Percentiles rank a stretch among this genome's conserved stretches.
Conservation (phyloP, 208 protist species). For the Angomonas ambiguus region DNA sequence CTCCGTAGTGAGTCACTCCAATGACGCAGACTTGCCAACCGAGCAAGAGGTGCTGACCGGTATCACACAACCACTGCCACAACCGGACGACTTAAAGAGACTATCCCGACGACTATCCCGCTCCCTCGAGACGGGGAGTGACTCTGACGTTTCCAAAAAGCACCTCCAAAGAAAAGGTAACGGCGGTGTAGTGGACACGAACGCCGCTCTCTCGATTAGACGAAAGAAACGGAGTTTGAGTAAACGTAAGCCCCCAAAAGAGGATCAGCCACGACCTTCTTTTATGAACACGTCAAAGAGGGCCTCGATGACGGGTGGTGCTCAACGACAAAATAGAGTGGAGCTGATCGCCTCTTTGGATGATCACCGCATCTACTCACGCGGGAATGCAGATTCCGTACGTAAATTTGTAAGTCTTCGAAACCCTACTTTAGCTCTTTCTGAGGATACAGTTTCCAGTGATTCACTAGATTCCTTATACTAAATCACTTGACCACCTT, state of each 20-base stretch:
- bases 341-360: background rate
- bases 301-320: background rate
- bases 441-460: background rate
- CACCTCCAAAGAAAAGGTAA: too few species aligned
- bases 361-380: background rate
- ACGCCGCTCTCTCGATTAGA: too few species aligned
- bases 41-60: background rate
- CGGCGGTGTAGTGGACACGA: too few species aligned
- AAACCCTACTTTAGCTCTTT: background rate
- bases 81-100: background rate
- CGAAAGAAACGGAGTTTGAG: too few species aligned
- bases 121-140: background rate
- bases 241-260: too few species aligned
- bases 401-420: background rate
- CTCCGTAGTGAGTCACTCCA: background rate
- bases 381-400: background rate
- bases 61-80: background rate
- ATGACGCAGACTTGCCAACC: background rate
- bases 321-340: background rate
- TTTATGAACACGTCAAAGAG: too few species aligned
- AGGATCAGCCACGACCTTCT: too few species aligned
- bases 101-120: background rate
- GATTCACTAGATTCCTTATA: conserved; percentile 13
- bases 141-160: too few species aligned
- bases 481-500: too few species aligned